A percentile compares a stretch with the other conserved stretches of the same genome.
Conservation (phyloP, 306 rosid species). For the Cucurbita moschata region DNA sequence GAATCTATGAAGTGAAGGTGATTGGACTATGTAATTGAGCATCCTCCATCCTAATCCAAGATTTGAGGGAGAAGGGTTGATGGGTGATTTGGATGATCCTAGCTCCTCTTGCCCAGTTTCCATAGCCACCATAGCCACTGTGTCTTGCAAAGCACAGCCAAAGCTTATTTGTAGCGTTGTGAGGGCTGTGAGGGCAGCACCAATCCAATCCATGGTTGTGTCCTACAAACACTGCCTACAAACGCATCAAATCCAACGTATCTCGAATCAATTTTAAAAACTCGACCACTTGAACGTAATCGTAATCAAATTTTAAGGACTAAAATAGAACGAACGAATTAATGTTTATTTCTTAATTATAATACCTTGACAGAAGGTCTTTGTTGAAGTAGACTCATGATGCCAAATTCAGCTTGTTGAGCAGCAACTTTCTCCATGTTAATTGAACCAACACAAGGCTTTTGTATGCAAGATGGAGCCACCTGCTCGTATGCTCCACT, state of each 20-base stretch:
- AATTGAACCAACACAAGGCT: constrained; percentile 75
- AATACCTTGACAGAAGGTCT: constrained; percentile 67
- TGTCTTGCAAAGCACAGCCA: constrained; percentile 78
- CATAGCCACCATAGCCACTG: constrained; percentile 74
- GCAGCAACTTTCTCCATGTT: constrained; percentile 61
- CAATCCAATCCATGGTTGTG: constrained; percentile 86
- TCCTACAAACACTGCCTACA: constrained; percentile 75
- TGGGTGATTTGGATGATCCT: constrained; percentile 39
- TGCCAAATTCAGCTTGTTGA: constrained; percentile 59
- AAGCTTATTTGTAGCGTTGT: constrained; percentile 13
- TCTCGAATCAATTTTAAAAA: neutral
- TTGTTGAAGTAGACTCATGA: constrained; percentile 45
- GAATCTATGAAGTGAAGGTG: constrained; percentile 14
- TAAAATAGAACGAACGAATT: too few relatives aligned
- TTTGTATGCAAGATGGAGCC: constrained; percentile 43
- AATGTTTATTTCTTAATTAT: too few relatives aligned
- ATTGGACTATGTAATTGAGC: constrained; percentile 42
- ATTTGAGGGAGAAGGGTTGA: constrained; percentile 43
- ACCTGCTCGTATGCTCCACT: constrained; percentile 44
- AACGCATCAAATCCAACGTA: neutral
- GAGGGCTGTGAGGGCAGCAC: constrained; percentile 74
- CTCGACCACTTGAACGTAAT: too few relatives aligned
- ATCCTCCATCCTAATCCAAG: constrained; percentile 81
- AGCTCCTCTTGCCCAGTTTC: constrained; percentile 63
- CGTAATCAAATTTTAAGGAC: too few relatives aligned